These are phyloP conservation scores for Pyricularia grisea DNA, from an alignment of 2,329 filamentous ascomycete species.

Conservation along the genomic window DNA sequence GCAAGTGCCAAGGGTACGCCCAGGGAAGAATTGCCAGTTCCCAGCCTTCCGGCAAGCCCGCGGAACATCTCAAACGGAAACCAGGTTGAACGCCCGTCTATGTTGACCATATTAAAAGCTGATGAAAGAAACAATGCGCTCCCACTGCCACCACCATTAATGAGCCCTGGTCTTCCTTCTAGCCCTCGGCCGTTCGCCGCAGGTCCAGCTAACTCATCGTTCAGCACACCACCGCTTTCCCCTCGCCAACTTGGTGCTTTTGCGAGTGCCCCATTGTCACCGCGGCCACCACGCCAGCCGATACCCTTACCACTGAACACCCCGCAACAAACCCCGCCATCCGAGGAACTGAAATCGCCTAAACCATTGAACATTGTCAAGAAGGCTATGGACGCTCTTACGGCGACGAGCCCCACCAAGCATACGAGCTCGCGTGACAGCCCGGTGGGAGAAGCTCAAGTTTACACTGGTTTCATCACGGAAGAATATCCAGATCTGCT, in stretches of 20 bases:
- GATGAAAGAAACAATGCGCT: slow-evolving; percentile 13
- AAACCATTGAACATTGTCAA: slow-evolving; percentile 30
- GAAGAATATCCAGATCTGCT: slow-evolving; percentile 83
- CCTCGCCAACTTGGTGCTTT: slow-evolving; percentile 37
- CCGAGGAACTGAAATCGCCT: slow-evolving; percentile 23
- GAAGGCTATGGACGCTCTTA: slow-evolving; percentile 15
- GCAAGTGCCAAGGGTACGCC: slow-evolving; percentile 38
- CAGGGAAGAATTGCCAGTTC: slow-evolving; percentile 18
- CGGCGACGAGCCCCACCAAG: slow-evolving; percentile 19
- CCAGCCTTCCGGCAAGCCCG: slow-evolving; percentile 28
- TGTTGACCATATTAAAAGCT: slow-evolving; percentile 41
- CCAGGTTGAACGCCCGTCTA: slow-evolving; percentile 32
- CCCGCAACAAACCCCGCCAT: slow-evolving; percentile 51
- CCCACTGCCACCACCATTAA: slow-evolving; percentile 26
- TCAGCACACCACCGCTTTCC: slow-evolving; percentile 60
- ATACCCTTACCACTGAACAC: slow-evolving; percentile 65
- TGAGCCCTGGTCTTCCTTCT: slow-evolving; percentile 50
- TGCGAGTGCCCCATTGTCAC: slow-evolving; percentile 40
- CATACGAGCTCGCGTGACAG: slow-evolving; percentile 22
- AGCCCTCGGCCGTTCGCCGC: slow-evolving; percentile 49
- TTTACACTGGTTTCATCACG: slow-evolving; percentile 71
- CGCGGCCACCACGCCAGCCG: slow-evolving; percentile 63
- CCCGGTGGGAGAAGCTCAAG: slow-evolving; percentile 28
- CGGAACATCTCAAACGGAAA: slow-evolving; percentile 21
- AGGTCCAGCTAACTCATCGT: slow-evolving; percentile 18